phyloP scores from a whole-genome alignment of 768 basidiomycete genomes.

The Leccinum fibrillosum region DNA sequence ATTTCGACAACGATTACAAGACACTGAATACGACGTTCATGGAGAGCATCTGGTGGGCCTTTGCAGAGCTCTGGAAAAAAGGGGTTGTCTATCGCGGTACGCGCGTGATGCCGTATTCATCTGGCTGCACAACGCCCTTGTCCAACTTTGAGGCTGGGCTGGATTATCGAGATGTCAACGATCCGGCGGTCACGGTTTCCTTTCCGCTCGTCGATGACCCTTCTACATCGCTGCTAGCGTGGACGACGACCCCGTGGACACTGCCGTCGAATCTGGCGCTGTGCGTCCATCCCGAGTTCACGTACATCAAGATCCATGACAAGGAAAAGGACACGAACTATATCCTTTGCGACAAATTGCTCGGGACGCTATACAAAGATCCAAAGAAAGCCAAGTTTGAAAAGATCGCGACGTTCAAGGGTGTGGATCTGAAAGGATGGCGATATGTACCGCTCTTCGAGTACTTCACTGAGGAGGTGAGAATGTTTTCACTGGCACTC shows the following conservation, averaged over 20 bases:
- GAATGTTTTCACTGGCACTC: slow-evolving; percentile 14
- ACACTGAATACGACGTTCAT: slow-evolving; percentile 91
- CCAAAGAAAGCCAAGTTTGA: slow-evolving; percentile 96
- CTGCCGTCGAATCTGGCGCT: slow-evolving; percentile 92
- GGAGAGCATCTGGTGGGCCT: slow-evolving; percentile 99
- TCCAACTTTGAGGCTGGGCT: slow-evolving; percentile 97
- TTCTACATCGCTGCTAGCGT: slow-evolving; percentile 83
- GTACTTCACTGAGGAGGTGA: slow-evolving; percentile 92
- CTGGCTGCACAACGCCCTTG: slow-evolving; percentile 91
- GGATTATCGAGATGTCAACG: slow-evolving; percentile 89
- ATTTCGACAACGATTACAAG: slow-evolving; percentile 99
- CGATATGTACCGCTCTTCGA: slow-evolving; percentile 93
- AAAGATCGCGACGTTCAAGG: slow-evolving; percentile 84
- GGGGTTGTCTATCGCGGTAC: slow-evolving; percentile 90
- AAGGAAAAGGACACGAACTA: slow-evolving; percentile 82
- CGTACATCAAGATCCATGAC: slow-evolving; percentile 96
- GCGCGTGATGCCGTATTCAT: slow-evolving; percentile 97
- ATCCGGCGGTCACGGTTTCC: slow-evolving; percentile 93
- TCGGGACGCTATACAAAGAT: slow-evolving; percentile 91
- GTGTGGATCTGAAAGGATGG: slow-evolving; percentile 95
- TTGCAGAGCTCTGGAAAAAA: slow-evolving; percentile 87
- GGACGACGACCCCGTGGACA: slow-evolving; percentile 99
- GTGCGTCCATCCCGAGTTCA: slow-evolving; percentile 95
- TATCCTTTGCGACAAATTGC: slow-evolving; percentile 85
- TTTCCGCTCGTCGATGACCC: slow-evolving; percentile 96